Base-by-base conservation (phyloP, 768 basidiomycete species). In the Boletellus emodensis region DNA sequence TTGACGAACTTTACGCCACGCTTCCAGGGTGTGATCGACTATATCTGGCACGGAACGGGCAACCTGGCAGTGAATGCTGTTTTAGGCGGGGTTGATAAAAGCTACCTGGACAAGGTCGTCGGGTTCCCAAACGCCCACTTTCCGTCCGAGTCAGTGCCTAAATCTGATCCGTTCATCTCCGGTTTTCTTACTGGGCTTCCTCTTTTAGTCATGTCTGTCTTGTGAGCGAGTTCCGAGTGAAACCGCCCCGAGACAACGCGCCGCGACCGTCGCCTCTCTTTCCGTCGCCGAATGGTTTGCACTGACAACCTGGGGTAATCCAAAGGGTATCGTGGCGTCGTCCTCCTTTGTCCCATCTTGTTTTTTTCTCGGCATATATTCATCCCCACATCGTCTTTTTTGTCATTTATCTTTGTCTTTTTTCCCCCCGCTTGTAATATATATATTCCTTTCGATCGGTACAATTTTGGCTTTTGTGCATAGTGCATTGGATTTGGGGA, bases 121-220 rank as follows among this genome's bases (percentile, higher is more conserved):
- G 96, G 96, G 34, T 98, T 98, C 78, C 96, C 96, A 26, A 94
- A 97, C 68, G 82, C 85, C 2, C 92, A 97, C 65, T 96, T 94
- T 78, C 93, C 95, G 20, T 94, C 93, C 52, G 94, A 97, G 94
- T 97, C 30, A 30, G 30, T 30, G 10, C 10, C 30, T 30, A 70
- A 65, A 92, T 85, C 14, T 40, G 52, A 49, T 49, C 39, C 41
- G 33, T 35, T 49, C 43, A 32, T 46, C 15, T 8, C 41, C 55
- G 40, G 37, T 51, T 49, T 30, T 30, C 37, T 47, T 4, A 17
- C 12, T 30, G 26, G 53, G 43, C 44, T 53, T 32, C 54, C 43
- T 47, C 61, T 61, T 54, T 33, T 56, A 91, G 89, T 64, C 89
- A 92, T 62, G 70, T 92, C 49, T 83, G 80, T 54, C 75, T 91